Evolutionary conservation across 140 eudicot species (phyloP), one percentile per base, ranked within the genome.

Genomic region (Ambrosia hybrid): DNA sequence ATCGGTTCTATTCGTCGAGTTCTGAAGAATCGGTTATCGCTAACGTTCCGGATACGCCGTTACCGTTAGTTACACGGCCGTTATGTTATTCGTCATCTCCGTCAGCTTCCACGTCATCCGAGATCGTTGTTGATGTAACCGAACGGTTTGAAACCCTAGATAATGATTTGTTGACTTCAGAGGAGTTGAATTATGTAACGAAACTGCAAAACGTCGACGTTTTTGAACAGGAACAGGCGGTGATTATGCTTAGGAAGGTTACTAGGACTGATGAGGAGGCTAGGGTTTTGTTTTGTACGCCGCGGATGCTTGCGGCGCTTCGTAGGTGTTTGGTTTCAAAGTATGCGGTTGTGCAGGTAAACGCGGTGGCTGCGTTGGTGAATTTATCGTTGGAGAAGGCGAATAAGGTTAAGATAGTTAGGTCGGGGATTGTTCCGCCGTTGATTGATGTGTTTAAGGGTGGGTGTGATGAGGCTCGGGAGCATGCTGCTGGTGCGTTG

Each of bases 11-110:
- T 63, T 84, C 88, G 0, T 82, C 94, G 45, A 89, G 97, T 69
- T 90, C 97, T 0, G 99, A 94, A 9, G 99, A 94, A 72, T 94
- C 97, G 48, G 97, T 88, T 37, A 77, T 84, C 34, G 95, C 92
- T 3, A 85, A 85, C 57, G 76, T 76, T 26, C 78, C 73, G 51
- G 79, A 84, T 60, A 82, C 95, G 16, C 88, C 89, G 13, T 81
- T 90, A 5, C 97, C 96, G 11, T 90, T 94, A 15, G 65, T 89
- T 0, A 90, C 96, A 0, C 84, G 90, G 0, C 96, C 97, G 15
- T 57, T 79, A n/a, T 90, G 99, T 76, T 86, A 80, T 14, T 89
- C 98, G 4, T 76, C 85, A 51, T 79, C 91, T 1, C 79, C 95
- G 15, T 83, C 96, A 0, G 81, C 87, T 0, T 89, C 98, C n/a